phyloP scores from a whole-genome alignment of 306 rosid genomes.

The Ceratonia siliqua region DNA sequence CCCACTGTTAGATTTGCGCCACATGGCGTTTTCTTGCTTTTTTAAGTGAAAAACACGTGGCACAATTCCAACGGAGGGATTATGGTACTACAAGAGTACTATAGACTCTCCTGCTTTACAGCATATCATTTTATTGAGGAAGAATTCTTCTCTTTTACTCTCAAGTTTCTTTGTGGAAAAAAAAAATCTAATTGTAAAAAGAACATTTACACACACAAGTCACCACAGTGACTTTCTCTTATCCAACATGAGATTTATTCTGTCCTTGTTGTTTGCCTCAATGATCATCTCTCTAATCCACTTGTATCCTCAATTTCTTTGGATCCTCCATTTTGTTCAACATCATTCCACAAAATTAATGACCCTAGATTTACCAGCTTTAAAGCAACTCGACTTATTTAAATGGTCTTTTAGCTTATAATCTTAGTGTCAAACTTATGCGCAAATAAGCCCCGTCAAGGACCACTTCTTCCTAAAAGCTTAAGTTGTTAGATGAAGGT shows the following conservation, averaged over 20 bases:
- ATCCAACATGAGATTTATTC: neutral
- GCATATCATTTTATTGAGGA: slow-evolving; percentile 10
- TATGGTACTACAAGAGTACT: too few relatives aligned
- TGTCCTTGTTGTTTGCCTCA: neutral
- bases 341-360: neutral
- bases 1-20: too few relatives aligned
- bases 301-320: neutral
- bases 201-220: neutral
- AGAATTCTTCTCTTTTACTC: neutral
- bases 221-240: neutral
- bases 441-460: neutral
- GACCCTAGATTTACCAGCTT: neutral
- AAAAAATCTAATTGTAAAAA: neutral
- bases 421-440: slow-evolving; percentile 14
- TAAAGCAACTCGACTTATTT: slow-evolving; percentile 6
- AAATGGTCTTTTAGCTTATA: neutral
- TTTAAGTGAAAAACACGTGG: too few relatives aligned
- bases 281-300: neutral
- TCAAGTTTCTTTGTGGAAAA: neutral
- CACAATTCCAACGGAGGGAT: too few relatives aligned
- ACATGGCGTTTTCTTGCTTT: too few relatives aligned
- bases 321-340: neutral
- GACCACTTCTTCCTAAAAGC: neutral
- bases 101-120: too few relatives aligned
- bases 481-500: neutral